Evolutionary conservation across 2,329 filamentous ascomycete genomes (phyloP), one percentile per base, ranked within the genome.

Genomic region (Calonectria pseudoturangicola): DNA sequence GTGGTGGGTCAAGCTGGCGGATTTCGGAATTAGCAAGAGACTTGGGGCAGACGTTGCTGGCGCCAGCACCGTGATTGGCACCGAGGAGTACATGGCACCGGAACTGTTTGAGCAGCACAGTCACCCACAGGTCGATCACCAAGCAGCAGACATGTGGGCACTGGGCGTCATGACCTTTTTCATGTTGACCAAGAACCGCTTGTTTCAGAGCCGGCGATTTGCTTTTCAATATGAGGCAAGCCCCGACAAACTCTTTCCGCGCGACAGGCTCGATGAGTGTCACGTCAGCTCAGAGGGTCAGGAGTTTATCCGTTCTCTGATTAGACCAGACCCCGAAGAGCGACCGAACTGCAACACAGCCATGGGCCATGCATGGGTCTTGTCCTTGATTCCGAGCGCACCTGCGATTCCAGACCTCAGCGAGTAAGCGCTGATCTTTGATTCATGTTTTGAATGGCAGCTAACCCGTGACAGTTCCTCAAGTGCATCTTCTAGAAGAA

Each of bases 1-100:
- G 8, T 79, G 77, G 78, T 79, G 74, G 74, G 72, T 79, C 12
- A 79, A 79, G 65, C 41, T 81, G 0, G 63, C 71, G 2, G 78
- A 79, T 30, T 77, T 80, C 30, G 79, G 79, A 27, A 73, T 79
- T 25, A 80, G 74, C 75, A 79, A 79, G 45, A 68, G 73, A 9
- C 13, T 72, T 2, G 15, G 16, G 27, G 2, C 66, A 71, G 18
- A 58, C 41, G n/a, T 33, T 45, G 21, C 45, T 25, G 50, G 12
- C n/a, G 39, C 27, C 15, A 66, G 25, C 18, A 73, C 50, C 1
- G 45, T 68, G 15, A 71, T 69, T 9, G 74, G 77, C 28, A 76
- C 75, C 6, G 30, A 36, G 7, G 62, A 47, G 12, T 74, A 74
- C 50, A 77, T 76, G 73, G 75, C 76, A 13, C 76, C 76, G 0